These are phyloP conservation scores for Corinectria fuckeliana DNA, from an alignment of 2,329 filamentous ascomycete species.

Conservation along the genomic window DNA sequence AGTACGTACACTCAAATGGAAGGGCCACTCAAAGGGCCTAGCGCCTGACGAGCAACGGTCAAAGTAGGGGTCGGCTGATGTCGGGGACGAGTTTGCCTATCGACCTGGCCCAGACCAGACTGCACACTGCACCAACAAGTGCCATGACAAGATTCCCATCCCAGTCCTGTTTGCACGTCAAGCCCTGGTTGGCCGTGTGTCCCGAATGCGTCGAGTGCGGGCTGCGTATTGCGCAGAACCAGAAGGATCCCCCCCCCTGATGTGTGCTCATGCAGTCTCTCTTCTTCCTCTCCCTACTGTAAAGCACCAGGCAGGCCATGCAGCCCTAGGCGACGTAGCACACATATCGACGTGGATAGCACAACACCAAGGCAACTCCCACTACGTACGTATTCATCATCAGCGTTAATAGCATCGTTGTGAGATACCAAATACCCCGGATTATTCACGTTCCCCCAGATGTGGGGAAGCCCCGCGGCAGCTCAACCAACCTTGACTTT, in stretches of 20 bases:
- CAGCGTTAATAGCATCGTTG: constrained; percentile 27
- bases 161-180: neutral
- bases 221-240: constrained; percentile 14
- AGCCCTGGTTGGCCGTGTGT: too few species aligned
- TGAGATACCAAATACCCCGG: constrained; percentile 32
- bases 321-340: neutral
- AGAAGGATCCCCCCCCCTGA: neutral
- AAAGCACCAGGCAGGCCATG: neutral
- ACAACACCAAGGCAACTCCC: constrained; percentile 35
- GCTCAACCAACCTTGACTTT: constrained; percentile 11
- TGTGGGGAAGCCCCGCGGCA: constrained; percentile 23
- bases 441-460: constrained; percentile 26
- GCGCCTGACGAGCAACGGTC: neutral
- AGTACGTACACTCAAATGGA: neutral
- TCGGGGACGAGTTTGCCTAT: constrained; percentile 17
- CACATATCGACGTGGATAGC: constrained; percentile 17
- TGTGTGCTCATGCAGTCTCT: neutral
- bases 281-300: neutral
- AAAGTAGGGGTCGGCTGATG: constrained; percentile 20
- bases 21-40: constrained; percentile 5
- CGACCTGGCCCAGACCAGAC: neutral
- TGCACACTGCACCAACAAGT: constrained; percentile 1
- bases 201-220: constrained; percentile 1
- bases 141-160: neutral
- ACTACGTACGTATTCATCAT: neutral